A percentile compares a stretch with the other conserved stretches of the same genome.
Evolutionary conservation across 78 protist species (phyloP).

Genomic region (Dictyostelium capitatum): DNA sequence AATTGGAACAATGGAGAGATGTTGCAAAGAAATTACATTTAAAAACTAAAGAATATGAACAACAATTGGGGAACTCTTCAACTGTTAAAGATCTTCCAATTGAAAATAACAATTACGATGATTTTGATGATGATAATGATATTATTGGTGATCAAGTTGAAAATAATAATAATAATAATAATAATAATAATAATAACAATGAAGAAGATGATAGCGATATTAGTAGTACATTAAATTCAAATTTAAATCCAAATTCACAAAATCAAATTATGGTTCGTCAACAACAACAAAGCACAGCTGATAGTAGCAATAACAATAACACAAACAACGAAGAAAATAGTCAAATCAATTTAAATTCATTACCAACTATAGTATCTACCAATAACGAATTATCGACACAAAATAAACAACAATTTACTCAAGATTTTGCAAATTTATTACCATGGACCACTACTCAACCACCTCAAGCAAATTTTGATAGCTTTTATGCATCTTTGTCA

Average conservation of each 20-base stretch:
- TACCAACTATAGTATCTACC: too few species aligned
- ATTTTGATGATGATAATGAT: neutral
- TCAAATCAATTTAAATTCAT: too few species aligned
- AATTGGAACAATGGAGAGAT: conserved; percentile 13
- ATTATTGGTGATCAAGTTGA: neutral
- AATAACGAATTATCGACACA: too few species aligned
- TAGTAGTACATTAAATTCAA: conserved; percentile 3
- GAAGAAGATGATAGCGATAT: conserved; percentile 1
- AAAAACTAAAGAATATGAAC: neutral
- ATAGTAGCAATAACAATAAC: too few species aligned
- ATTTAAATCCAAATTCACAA: neutral
- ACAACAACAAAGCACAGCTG: too few species aligned
- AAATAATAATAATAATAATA: neutral
- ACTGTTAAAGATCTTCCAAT: neutral
- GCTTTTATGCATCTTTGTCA: too few species aligned
- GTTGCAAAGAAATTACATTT: neutral
- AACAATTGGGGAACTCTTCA: neutral
- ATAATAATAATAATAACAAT: neutral
- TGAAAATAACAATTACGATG: neutral
- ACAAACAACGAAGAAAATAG: too few species aligned
- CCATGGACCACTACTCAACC: too few species aligned
- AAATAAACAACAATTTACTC: too few species aligned
- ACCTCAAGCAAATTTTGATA: too few species aligned
- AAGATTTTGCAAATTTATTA: too few species aligned
- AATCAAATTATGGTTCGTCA: too few species aligned